Base-by-base conservation (phyloP, 164 flowering plant species). In the Sextonia rubra region DNA sequence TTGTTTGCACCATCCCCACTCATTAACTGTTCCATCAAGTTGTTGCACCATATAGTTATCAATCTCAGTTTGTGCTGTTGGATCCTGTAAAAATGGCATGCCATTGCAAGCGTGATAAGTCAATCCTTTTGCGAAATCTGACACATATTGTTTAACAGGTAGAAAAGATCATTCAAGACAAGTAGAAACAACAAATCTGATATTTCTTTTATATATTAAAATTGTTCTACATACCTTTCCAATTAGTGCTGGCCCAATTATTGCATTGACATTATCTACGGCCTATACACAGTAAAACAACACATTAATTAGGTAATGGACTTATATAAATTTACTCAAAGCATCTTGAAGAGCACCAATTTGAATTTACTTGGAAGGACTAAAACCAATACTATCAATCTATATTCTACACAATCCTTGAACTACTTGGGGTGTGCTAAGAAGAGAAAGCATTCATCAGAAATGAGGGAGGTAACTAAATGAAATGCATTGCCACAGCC, bases 1-100 rank as follows among this genome's bases (percentile, higher is more conserved):
- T 58, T 84, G 84, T 64, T 84, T 84, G 80, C 86, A 82, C 86
- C 86, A 84, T 22, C 86, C 86, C 86, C 83, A 84, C 69, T 84
- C 86, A 71, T 84, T 84, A 22, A 82, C 82, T 24, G 86, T 84
- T 73, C 86, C 86, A 77, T 84, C 86, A 55, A 84, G 85, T 32
- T 84, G 80, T 78, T 84, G 86, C 25, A 84, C 86, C 86, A 84
- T 84, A 78, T 69, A 80, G 73, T 84, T 82, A 72, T 82, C 86
- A 61, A 84, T 76, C 49, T 75, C 73, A 48, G 74, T 60, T 77
- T 84, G 86, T 61, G 82, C 81, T 26, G 79, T 77, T 64, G 86
- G 86, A 22, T 84, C 86, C 86, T 84, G 67, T 22, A 66, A 47
- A 23, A 25, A 66, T 66, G 37, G 37, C 18, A 2, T n/a, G 48